phyloP scores from a whole-genome alignment of 163 green algal species.

The Smithsoniella earleae region DNA sequence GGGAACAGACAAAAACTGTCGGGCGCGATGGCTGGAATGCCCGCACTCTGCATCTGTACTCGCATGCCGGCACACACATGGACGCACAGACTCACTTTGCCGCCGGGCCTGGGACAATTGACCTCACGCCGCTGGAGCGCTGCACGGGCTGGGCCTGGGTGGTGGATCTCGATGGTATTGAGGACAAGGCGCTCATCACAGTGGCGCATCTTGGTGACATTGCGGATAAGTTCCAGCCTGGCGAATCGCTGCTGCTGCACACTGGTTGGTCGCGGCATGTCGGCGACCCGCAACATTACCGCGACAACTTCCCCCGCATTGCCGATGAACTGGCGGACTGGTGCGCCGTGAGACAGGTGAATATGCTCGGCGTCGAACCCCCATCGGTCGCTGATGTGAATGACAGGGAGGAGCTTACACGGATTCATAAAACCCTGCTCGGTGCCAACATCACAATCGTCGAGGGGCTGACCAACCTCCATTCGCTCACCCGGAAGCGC shows the following conservation, averaged over 20 bases:
- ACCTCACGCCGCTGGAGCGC: not conserved
- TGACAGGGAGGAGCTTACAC: too few relatives aligned
- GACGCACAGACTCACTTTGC: not conserved
- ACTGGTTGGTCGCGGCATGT: not conserved
- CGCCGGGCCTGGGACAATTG: not conserved
- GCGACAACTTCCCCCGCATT: not conserved
- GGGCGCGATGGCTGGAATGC: too few relatives aligned
- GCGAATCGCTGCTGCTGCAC: not conserved
- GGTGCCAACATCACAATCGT: too few relatives aligned
- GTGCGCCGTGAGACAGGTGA: too few relatives aligned
- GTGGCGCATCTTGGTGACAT: not conserved
- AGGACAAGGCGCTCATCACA: not conserved
- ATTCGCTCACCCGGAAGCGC: too few relatives aligned
- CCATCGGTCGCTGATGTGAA: too few relatives aligned
- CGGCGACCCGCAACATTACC: not conserved
- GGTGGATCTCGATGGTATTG: not conserved
- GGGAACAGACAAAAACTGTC: too few relatives aligned
- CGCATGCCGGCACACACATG: not conserved
- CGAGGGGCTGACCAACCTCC: too few relatives aligned
- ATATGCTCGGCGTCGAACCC: too few relatives aligned
- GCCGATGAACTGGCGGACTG: not conserved
- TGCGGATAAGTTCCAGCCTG: not conserved
- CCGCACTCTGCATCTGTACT: slow-evolving; percentile 1
- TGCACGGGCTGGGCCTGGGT: not conserved
- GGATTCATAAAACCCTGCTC: too few relatives aligned